Conservation (phyloP, 306 rosid genomes). For the Abrus precatorius region DNA sequence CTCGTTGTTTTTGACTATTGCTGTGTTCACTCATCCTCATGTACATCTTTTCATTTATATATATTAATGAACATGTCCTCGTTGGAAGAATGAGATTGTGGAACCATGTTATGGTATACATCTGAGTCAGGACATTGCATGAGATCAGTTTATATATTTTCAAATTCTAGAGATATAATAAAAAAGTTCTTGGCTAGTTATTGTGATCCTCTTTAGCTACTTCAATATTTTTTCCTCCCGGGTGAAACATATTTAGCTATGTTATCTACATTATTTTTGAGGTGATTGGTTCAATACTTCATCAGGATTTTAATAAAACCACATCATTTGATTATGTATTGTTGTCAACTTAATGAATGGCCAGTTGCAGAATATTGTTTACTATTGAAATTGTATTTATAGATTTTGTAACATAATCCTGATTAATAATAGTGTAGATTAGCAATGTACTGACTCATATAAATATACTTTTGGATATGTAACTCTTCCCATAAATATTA, state of each 20-base stretch:
- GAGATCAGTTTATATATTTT: not conserved
- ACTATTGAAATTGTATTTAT: slow-evolving; percentile 3
- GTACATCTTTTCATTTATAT: not conserved
- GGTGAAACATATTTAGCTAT: slow-evolving; percentile 9
- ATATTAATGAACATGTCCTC: not conserved
- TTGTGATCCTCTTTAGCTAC: slow-evolving; percentile 18
- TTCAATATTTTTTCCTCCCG: not conserved
- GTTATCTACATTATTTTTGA: slow-evolving; percentile 19
- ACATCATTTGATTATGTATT: slow-evolving; percentile 8
- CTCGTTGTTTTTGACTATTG: slow-evolving; percentile 6
- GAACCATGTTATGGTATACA: not conserved
- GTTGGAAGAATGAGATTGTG: slow-evolving; percentile 7
- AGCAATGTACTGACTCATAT: slow-evolving; percentile 10
- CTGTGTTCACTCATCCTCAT: not conserved
- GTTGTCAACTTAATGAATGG: slow-evolving; percentile 1
- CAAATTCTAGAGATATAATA: not conserved
- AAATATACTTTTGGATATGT: not conserved
- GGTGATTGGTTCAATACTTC: slow-evolving; percentile 5
- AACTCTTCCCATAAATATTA: not conserved
- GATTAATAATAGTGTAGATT: not conserved
- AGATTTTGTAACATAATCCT: not conserved
- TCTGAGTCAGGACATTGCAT: not conserved
- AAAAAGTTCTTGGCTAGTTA: slow-evolving; percentile 18
- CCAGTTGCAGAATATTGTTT: not conserved
- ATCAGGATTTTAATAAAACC: not conserved